phyloP scores from a whole-genome alignment of 306 rosid species.

The Sphenostylis stenocarpa region DNA sequence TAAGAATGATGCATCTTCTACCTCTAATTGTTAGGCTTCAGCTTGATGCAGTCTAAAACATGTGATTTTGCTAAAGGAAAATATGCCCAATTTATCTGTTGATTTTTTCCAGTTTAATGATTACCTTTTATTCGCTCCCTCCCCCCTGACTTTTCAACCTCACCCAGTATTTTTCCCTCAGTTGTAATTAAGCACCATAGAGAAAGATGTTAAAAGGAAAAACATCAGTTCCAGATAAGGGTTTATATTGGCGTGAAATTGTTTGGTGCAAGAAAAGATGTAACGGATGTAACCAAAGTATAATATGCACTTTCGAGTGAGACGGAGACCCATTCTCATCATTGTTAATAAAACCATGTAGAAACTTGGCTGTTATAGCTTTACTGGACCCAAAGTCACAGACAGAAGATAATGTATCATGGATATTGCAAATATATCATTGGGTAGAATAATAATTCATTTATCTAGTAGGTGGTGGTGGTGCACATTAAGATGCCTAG shows the following conservation, averaged over 20 bases:
- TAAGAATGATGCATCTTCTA: background rate
- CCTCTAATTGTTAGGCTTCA: background rate
- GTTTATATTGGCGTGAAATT: too few relatives aligned
- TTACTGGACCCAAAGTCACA: constrained; percentile 31
- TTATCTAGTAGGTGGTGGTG: constrained; percentile 27
- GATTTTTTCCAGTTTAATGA: too few relatives aligned
- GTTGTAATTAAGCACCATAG: too few relatives aligned
- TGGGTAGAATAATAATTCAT: constrained; percentile 37
- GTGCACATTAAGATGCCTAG: constrained; percentile 24
- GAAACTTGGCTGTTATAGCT: constrained; percentile 25
- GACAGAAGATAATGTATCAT: constrained; percentile 25
- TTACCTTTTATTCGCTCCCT: too few relatives aligned
- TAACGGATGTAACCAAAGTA: background rate
- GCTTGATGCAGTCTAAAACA: too few relatives aligned
- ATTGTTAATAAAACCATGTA: background rate
- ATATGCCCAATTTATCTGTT: too few relatives aligned
- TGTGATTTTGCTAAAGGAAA: too few relatives aligned
- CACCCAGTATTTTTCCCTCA: too few relatives aligned
- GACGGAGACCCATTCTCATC: constrained; percentile 26
- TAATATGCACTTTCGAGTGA: constrained; percentile 28
- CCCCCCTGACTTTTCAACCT: too few relatives aligned
- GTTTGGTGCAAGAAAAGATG: constrained; percentile 23
- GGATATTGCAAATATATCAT: background rate
- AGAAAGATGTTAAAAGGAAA: too few relatives aligned
- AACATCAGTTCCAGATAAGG: too few relatives aligned